These are phyloP conservation scores for Cicer judaicum DNA, from an alignment of 306 rosid species.

Conservation along the genomic window DNA sequence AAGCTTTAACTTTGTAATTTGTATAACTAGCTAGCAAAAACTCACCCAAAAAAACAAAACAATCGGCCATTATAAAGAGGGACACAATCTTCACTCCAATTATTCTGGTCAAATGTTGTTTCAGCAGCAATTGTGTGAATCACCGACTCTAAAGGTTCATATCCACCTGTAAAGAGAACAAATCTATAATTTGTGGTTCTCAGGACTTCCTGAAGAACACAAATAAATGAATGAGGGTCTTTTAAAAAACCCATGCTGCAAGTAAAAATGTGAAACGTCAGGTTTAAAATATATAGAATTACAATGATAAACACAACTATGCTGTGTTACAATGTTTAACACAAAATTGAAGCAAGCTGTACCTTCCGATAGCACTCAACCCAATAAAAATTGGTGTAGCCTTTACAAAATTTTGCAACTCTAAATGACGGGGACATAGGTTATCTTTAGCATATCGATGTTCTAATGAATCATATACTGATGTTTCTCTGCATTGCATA, in stretches of 20 bases:
- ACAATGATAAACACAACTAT: constrained; percentile 13
- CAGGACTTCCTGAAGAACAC: constrained; percentile 62
- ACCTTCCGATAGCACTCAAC: constrained; percentile 84
- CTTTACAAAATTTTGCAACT: constrained; percentile 59
- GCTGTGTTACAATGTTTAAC: constrained; percentile 10
- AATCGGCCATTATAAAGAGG: constrained; percentile 56
- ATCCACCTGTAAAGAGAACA: constrained; percentile 80
- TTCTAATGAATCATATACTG: constrained; percentile 47
- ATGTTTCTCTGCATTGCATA: constrained; percentile 62
- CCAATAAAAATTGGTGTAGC: constrained; percentile 71
- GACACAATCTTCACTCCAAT: constrained; percentile 58
- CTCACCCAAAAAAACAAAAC: constrained; percentile 79
- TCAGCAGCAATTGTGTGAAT: constrained; percentile 50
- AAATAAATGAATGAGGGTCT: constrained; percentile 62
- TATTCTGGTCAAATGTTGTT: constrained; percentile 49
- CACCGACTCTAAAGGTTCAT: constrained; percentile 63
- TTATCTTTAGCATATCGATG: constrained; percentile 44
- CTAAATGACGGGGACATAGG: constrained; percentile 64
- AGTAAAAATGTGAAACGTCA: constrained; percentile 34
- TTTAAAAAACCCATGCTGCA: constrained; percentile 87
- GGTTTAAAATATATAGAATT: constrained; percentile 19
- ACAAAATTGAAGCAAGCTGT: constrained; percentile 39
- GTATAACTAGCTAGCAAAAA: constrained; percentile 25
- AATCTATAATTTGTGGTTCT: constrained; percentile 62
- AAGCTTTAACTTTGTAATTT: constrained; percentile 12